Base-by-base conservation (phyloP, 495 filamentous ascomycete species). In the Penicillium macrosclerotiorum region DNA sequence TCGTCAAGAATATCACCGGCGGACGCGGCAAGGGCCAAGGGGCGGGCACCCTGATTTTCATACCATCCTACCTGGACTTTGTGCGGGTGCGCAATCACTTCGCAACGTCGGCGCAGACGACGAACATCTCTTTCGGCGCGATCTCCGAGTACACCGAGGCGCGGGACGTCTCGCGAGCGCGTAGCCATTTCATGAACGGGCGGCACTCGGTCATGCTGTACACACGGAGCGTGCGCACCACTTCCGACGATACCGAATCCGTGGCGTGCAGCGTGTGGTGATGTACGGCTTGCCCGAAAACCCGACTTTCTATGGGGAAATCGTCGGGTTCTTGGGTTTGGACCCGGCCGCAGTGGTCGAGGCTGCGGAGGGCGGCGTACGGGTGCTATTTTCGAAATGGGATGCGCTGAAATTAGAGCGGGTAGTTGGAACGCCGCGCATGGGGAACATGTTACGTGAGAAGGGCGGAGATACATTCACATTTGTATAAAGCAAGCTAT, bases 21-120 rank as follows among this genome's bases (percentile, higher is more conserved):
- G 62, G 60, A 39, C 62, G 64, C 22, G 76, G 65, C 49, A 59
- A 69, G 39, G 47, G 62, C n/a, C n/a, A n/a, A 40, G 52, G 60
- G 16, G 59, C 65, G 13, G 83, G 92, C 22, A 86, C 84, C 0
- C 61, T 97, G 31, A 74, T 96, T 54, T 96, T 95, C 74, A 82
- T 97, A 38, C 88, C 93, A 0, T 88, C 84, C 6, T 96, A 94
- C 68, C 81, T 95, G 29, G 93, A 98, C 68, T 97, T 96, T 59
- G 82, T 95, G 34, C 86, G 91, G 38, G 72, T 97, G 44, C 82
- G 93, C 37, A 98, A 97, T 69, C 85, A 90, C 73, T 86, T 97
- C 46, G 79, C 89, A 33, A 86, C 79, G n/a, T 83, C 83, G 12
- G 54, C 83, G 0, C 75, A 79, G 25, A 85, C 85, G 16, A 74